Conservation (phyloP, 495 filamentous ascomycete genomes). For the Choiromyces venosus region DNA sequence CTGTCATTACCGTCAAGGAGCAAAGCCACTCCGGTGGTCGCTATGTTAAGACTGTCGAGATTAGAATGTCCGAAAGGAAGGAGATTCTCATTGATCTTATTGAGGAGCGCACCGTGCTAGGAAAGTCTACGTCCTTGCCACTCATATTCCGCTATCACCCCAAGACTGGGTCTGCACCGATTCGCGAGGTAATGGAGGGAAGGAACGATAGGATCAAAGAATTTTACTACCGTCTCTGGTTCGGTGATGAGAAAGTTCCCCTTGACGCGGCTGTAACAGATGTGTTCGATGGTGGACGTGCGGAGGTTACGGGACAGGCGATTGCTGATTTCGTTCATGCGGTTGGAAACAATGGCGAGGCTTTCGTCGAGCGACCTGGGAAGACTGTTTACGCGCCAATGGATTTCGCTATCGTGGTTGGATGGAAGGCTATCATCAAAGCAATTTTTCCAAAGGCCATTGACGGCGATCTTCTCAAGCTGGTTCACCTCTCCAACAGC, state of each 20-base stretch:
- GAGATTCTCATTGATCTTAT: conserved; percentile 81
- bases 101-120: conserved; percentile 79
- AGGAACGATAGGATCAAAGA: conserved; percentile 96
- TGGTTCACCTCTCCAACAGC: conserved; percentile 91
- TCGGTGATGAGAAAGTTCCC: conserved; percentile 76
- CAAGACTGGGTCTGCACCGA: conserved; percentile 88
- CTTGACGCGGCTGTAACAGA: conserved; percentile 77
- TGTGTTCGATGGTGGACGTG: conserved; percentile 79
- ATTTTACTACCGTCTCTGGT: conserved; percentile 97
- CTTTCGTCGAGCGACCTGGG: conserved; percentile 94
- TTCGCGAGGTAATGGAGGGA: conserved; percentile 87
- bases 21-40: conserved; percentile 59
- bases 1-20: conserved; percentile 71
- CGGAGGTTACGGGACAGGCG: conserved; percentile 78
- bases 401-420: conserved; percentile 98
- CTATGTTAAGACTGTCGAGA: conserved; percentile 77
- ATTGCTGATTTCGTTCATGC: conserved; percentile 98
- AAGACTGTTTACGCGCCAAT: conserved; percentile 94
- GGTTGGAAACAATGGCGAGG: conserved; percentile 94
- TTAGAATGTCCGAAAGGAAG: conserved; percentile 64
- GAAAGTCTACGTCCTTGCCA: conserved; percentile 69
- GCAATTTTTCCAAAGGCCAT: conserved; percentile 94
- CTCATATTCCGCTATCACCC: conserved; percentile 88
- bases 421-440: conserved; percentile 98
- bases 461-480: conserved; percentile 87